phyloP scores from a whole-genome alignment of 2,329 filamentous ascomycete genomes.

The Paraphoma chrysanthemicola region DNA sequence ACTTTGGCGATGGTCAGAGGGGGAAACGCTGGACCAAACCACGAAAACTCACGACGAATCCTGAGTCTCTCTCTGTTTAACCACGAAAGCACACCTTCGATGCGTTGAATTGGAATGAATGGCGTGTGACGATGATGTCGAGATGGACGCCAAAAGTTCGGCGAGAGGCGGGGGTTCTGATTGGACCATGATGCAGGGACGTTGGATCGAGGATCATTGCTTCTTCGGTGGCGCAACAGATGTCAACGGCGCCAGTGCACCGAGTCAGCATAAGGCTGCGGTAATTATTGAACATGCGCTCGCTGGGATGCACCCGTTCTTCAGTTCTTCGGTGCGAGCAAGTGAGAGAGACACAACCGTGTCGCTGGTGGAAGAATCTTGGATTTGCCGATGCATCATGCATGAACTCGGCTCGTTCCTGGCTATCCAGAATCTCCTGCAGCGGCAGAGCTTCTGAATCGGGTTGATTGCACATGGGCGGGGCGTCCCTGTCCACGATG shows the following conservation, averaged over 20 bases:
- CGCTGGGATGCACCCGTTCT: not conserved
- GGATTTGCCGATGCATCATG: not conserved
- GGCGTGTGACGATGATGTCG: slow-evolving; percentile 2
- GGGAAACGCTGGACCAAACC: too few species aligned
- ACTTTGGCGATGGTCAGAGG: too few species aligned
- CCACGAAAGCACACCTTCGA: too few species aligned
- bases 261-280: not conserved
- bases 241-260: slow-evolving; percentile 2
- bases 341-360: not conserved
- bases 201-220: slow-evolving; percentile 6
- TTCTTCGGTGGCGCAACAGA: slow-evolving; percentile 3
- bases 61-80: too few species aligned
- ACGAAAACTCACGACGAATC: too few species aligned
- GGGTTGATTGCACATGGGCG: not conserved
- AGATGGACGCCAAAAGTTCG: slow-evolving; percentile 11
- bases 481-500: slow-evolving; percentile 3
- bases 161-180: slow-evolving; percentile 25
- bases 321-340: not conserved
- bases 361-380: not conserved
- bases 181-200: slow-evolving; percentile 10
- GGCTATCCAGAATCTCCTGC: not conserved
- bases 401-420: not conserved
- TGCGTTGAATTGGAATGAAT: too few species aligned
- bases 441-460: slow-evolving; percentile 3
- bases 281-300: not conserved